A percentile compares a stretch with the other conserved stretches of the same genome.
phyloP scores from a whole-genome alignment of 106 monocot species.

The Dendrobium catenatum region DNA sequence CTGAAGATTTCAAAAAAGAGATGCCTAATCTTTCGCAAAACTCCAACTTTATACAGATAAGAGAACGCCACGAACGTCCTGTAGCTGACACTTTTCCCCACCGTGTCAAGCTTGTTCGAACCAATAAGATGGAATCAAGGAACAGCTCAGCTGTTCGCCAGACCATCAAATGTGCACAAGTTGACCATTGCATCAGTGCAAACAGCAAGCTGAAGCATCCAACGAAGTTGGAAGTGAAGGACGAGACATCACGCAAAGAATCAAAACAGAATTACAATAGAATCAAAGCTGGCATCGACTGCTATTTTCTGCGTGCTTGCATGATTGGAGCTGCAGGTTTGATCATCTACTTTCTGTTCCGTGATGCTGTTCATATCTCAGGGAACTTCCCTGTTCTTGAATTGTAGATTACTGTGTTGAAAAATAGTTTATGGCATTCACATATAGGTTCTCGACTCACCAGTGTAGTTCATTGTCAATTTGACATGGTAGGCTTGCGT shows the following conservation, averaged over 20 bases:
- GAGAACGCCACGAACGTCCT: conserved; percentile 14
- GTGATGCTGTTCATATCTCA: conserved; percentile 6
- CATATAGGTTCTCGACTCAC: too few species aligned
- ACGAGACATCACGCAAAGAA: neutral
- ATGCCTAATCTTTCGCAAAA: neutral
- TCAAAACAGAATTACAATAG: neutral
- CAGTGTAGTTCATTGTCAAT: neutral
- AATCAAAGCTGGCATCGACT: conserved; percentile 9
- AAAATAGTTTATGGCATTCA: too few species aligned
- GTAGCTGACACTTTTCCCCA: neutral
- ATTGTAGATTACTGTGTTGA: conserved; percentile 4
- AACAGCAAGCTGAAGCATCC: too few species aligned
- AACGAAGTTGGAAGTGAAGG: neutral
- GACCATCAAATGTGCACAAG: conserved; percentile 13
- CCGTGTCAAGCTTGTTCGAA: conserved; percentile 28
- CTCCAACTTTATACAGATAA: conserved; percentile 25
- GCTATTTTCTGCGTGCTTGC: conserved; percentile 15
- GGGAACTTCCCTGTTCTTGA: conserved; percentile 6
- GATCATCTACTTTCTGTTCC: conserved; percentile 22
- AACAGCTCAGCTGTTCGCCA: conserved; percentile 19
- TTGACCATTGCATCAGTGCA: neutral
- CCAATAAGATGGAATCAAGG: conserved; percentile 47
- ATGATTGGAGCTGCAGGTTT: conserved; percentile 25
- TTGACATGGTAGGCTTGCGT: neutral
- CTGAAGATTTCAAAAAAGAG: neutral